Evolutionary conservation across 2,329 filamentous ascomycete species (phyloP).

Genomic region (Hymenoscyphus infarciens): DNA sequence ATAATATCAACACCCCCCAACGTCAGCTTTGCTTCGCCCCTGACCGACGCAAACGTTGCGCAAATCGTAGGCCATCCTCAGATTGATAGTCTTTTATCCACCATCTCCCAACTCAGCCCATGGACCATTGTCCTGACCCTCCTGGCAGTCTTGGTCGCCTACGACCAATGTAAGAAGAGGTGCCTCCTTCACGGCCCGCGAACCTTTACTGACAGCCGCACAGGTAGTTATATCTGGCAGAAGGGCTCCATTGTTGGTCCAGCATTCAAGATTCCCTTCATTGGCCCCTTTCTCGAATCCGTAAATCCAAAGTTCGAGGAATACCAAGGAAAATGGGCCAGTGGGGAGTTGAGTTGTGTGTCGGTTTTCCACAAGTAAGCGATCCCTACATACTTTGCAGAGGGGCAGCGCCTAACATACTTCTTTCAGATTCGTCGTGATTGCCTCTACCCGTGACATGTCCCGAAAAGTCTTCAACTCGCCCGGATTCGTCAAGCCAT

Average conservation of each 20-base stretch:
- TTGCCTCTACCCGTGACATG: conserved; percentile 92
- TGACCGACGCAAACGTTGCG: conserved; percentile 32
- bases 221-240: conserved; percentile 70
- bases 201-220: conserved; percentile 15
- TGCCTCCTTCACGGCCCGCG: not conserved
- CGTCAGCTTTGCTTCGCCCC: conserved; percentile 33
- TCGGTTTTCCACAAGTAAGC: conserved; percentile 97
- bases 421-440: conserved; percentile 81
- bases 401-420: not conserved
- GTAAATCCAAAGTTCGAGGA: conserved; percentile 87
- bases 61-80: conserved; percentile 27
- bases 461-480: conserved; percentile 97
- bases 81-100: conserved; percentile 26
- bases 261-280: conserved; percentile 74
- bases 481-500: conserved; percentile 86
- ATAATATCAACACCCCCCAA: conserved; percentile 25
- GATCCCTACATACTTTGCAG: not conserved
- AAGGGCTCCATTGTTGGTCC: conserved; percentile 77
- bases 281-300: conserved; percentile 93
- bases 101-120: conserved; percentile 41
- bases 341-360: conserved; percentile 89
- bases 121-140: conserved; percentile 68
- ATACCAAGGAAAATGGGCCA: conserved; percentile 90
- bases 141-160: conserved; percentile 68
- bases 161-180: conserved; percentile 76